These are phyloP conservation scores for Effrenium voratum DNA, from an alignment of 73 alveolate genomes.

Conservation along the genomic window DNA sequence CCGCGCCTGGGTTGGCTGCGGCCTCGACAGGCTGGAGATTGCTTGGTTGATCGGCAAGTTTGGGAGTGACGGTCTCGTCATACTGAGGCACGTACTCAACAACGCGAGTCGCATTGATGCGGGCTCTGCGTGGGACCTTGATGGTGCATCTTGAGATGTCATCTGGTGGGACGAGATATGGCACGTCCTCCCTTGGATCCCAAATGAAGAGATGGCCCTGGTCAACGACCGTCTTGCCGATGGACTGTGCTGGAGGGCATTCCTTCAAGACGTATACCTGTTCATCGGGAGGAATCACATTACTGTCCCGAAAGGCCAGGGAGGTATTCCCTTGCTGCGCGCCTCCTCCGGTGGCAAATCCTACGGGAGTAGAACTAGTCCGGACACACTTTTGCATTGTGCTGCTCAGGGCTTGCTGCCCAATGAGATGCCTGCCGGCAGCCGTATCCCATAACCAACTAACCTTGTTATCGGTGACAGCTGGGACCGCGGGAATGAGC, in stretches of 20 bases:
- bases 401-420: not conserved
- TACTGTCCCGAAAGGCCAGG: not conserved
- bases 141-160: not conserved
- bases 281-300: too few relatives aligned
- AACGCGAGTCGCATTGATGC: not conserved
- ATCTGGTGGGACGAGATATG: not conserved
- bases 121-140: not conserved
- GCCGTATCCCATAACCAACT: conserved; percentile 6
- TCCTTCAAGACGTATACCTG: not conserved
- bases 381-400: not conserved
- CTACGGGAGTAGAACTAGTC: not conserved
- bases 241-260: not conserved
- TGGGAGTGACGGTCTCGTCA: not conserved
- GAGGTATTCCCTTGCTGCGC: not conserved
- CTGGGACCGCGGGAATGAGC: not conserved
- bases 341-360: conserved; percentile 1
- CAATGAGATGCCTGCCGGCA: not conserved
- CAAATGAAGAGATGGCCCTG: not conserved
- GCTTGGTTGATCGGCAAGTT: not conserved
- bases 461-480: not conserved
- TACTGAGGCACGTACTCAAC: not conserved
- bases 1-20: not conserved
- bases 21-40: not conserved
- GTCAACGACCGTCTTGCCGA: not conserved
- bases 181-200: conserved; percentile 9